Percentiles rank a stretch among this genome's conserved stretches.
Evolutionary conservation across 2,329 filamentous ascomycete species (phyloP).

Genomic region (Aspergillus japonicus): DNA sequence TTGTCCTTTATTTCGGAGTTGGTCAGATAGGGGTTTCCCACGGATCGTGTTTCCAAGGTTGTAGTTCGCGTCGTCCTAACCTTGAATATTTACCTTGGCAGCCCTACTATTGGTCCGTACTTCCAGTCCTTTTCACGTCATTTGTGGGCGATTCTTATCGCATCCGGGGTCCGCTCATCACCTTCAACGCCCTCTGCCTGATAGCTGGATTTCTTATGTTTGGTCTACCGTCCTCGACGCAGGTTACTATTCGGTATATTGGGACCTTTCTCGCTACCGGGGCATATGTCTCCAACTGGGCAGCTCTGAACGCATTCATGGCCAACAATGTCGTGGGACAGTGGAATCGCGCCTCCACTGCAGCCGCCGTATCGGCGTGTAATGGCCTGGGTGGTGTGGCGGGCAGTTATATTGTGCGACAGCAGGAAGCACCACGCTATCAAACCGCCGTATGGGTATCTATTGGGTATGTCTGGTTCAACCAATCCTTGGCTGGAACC

Average conservation of each 20-base stretch:
- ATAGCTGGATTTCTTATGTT: constrained; percentile 66
- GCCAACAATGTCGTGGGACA: constrained; percentile 64
- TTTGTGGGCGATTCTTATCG: constrained; percentile 61
- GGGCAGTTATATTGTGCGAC: constrained; percentile 64
- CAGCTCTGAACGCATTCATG: constrained; percentile 62
- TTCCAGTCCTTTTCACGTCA: constrained; percentile 64
- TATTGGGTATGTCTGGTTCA: constrained; percentile 47
- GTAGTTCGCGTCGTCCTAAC: not conserved
- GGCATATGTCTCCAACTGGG: constrained; percentile 69
- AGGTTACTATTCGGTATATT: constrained; percentile 62
- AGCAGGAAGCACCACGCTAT: constrained; percentile 62
- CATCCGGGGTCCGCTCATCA: constrained; percentile 62
- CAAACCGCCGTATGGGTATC: constrained; percentile 66
- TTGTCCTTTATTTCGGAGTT: not conserved
- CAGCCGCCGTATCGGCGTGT: constrained; percentile 59
- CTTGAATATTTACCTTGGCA: constrained; percentile 10
- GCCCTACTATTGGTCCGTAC: constrained; percentile 66
- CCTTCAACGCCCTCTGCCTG: constrained; percentile 63
- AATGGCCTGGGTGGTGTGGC: constrained; percentile 66
- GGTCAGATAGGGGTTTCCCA: too few species aligned
- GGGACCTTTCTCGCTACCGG: constrained; percentile 67
- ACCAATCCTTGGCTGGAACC: not conserved
- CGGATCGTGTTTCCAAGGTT: not conserved
- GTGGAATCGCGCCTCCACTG: constrained; percentile 64
- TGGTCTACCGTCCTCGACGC: constrained; percentile 53